phyloP scores from a whole-genome alignment of 768 basidiomycete species.

The Lactarius sp. region DNA sequence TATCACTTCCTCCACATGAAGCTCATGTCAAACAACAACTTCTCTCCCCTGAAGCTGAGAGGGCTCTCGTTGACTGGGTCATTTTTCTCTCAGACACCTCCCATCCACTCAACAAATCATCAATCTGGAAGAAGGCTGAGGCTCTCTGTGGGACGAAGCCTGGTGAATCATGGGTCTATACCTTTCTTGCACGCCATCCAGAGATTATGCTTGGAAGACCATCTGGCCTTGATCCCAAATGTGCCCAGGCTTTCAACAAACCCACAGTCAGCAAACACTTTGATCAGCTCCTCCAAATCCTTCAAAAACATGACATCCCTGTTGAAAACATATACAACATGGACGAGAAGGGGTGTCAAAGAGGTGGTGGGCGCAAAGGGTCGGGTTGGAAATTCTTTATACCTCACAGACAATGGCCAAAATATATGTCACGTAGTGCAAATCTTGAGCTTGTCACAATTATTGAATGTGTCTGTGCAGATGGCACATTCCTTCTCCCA shows the following conservation, averaged over 20 bases:
- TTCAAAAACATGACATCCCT: not conserved
- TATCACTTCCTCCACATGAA: not conserved
- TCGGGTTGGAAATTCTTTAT: not conserved
- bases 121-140: not conserved
- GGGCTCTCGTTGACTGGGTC: not conserved
- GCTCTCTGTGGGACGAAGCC: not conserved
- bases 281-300: constrained; percentile 5
- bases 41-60: not conserved
- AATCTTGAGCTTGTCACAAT: constrained; percentile 10
- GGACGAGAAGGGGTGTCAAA: not conserved
- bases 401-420: not conserved
- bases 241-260: constrained; percentile 34
- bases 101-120: not conserved
- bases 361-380: not conserved
- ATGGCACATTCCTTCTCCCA: not conserved
- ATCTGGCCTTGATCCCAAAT: constrained; percentile 34
- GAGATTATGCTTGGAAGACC: constrained; percentile 29
- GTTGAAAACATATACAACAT: too few species aligned
- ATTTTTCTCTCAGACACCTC: not conserved
- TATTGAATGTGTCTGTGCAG: constrained; percentile 4
- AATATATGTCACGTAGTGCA: not conserved
- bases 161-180: too few species aligned
- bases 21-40: not conserved
- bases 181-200: not conserved
- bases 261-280: constrained; percentile 15